These are phyloP conservation scores for Herpetomonas samuelpessoai DNA, from an alignment of 208 protist genomes.

Conservation along the genomic window DNA sequence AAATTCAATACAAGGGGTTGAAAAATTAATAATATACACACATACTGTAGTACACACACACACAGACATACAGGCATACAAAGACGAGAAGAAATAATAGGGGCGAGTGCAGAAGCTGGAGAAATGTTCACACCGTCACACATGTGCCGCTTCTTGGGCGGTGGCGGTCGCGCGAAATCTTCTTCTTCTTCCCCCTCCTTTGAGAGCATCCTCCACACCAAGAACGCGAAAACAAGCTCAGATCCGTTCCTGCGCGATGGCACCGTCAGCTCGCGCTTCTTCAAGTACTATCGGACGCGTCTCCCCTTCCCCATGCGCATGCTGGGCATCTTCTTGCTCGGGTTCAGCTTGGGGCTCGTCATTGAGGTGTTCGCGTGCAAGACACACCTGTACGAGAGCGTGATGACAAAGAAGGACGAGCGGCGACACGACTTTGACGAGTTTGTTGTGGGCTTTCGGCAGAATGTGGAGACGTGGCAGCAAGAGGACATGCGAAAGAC, in stretches of 20 bases:
- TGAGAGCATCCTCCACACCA: background rate
- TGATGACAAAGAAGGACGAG: slow-evolving; percentile 78
- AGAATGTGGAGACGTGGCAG: slow-evolving; percentile 74
- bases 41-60: too few species aligned
- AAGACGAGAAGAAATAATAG: too few species aligned
- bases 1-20: too few species aligned
- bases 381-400: slow-evolving; percentile 75
- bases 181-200: too few species aligned
- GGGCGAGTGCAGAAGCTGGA: too few species aligned
- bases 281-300: slow-evolving; percentile 41
- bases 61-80: too few species aligned
- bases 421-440: slow-evolving; percentile 79
- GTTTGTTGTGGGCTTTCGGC: slow-evolving; percentile 73
- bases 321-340: slow-evolving; percentile 48
- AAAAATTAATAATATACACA: too few species aligned
- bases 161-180: too few species aligned
- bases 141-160: too few species aligned
- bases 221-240: slow-evolving; percentile 1
- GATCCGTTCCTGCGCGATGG: slow-evolving; percentile 63
- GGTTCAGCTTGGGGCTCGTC: slow-evolving; percentile 52
- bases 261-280: slow-evolving; percentile 37
- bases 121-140: too few species aligned
- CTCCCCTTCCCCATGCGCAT: slow-evolving; percentile 58
- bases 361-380: slow-evolving; percentile 81
- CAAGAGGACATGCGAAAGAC: slow-evolving; percentile 47